phyloP scores from a whole-genome alignment of 768 basidiomycete species.

The Psilocybe cyanescens region DNA sequence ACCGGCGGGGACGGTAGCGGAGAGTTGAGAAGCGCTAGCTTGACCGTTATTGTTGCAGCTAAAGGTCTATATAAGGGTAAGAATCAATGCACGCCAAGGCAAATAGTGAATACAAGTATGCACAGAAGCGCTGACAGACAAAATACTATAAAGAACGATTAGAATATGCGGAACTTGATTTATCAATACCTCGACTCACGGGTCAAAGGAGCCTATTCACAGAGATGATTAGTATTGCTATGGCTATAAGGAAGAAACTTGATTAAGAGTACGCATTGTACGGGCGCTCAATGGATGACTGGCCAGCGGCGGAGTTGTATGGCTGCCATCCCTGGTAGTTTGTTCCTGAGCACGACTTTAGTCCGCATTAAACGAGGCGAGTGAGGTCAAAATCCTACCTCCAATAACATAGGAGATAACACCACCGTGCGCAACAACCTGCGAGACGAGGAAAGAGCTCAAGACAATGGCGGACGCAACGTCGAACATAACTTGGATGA shows the following conservation, averaged over 20 bases:
- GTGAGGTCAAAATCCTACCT: conserved; percentile 20
- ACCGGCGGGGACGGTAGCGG: conserved; percentile 37
- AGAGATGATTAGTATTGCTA: background rate
- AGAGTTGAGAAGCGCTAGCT: conserved; percentile 31
- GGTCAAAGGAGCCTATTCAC: conserved; percentile 31
- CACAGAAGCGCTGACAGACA: conserved; percentile 22
- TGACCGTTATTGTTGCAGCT: conserved; percentile 42
- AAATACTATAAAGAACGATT: conserved; percentile 20
- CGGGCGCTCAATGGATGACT: conserved; percentile 36
- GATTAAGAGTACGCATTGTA: conserved; percentile 27
- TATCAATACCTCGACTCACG: conserved; percentile 24
- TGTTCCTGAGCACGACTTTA: conserved; percentile 21
- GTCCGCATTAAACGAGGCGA: background rate
- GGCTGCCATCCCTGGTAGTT: conserved; percentile 38
- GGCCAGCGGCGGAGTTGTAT: conserved; percentile 38
- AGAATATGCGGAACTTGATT: background rate
- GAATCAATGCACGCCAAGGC: background rate
- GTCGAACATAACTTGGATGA: conserved; percentile 18
- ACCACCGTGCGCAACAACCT: conserved; percentile 40
- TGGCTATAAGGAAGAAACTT: no score
- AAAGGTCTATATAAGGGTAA: conserved; percentile 21
- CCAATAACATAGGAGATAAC: conserved; percentile 39
- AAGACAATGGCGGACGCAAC: conserved; percentile 28
- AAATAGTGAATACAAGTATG: conserved; percentile 10
- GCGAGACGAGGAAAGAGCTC: conserved; percentile 31